Evolutionary conservation across 371 early-diverging fungal species (phyloP), one percentile per base, ranked within the genome.

Genomic region (Rhizopus stolonifer): DNA sequence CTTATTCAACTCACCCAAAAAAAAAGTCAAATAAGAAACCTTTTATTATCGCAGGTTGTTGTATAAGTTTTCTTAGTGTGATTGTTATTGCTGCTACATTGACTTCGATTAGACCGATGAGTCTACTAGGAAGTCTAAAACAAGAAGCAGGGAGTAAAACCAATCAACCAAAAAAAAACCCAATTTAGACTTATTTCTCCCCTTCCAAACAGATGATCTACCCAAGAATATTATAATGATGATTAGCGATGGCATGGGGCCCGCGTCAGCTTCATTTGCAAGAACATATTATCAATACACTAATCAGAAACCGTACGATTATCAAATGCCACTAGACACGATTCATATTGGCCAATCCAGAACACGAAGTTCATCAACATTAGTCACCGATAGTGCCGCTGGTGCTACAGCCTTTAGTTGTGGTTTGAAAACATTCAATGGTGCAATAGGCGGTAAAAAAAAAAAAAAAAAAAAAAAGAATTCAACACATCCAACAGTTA

Each of bases 391-490:
- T 67, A 93, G 93, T 32, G 98, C 96, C 2, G 95, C 98, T 14
- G 98, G 95, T 3, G 98, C 96, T 2, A 96, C 96, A 0, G 95
- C 95, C 0, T 95, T 91, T 71, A 72, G 92, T 2, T 95, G 94
- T 60, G 87, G 74, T 5, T 38, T 82, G 18, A 95, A 95, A 74
- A 81, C 92, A 0, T 93, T 89, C 73, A 95, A 95, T 61, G 91
- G 87, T 9, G 98, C 95, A 10, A 88, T 95, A 49, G 91, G 75
- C 48, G 86, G 85, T 77, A 72, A 57, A 32, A 0, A 29, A 15
- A 46, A 9, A 19, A n/a, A 14, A 23, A 32, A 43, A 19, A 32
- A 36, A 24, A 44, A 46, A 21, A 45, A 25, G n/a, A n/a, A n/a
- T n/a, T n/a, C n/a, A n/a, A n/a, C n/a, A n/a, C n/a, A n/a, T n/a